phyloP scores from a whole-genome alignment of 805 yeast genomes.

The Starmerella gropengiesseri region DNA sequence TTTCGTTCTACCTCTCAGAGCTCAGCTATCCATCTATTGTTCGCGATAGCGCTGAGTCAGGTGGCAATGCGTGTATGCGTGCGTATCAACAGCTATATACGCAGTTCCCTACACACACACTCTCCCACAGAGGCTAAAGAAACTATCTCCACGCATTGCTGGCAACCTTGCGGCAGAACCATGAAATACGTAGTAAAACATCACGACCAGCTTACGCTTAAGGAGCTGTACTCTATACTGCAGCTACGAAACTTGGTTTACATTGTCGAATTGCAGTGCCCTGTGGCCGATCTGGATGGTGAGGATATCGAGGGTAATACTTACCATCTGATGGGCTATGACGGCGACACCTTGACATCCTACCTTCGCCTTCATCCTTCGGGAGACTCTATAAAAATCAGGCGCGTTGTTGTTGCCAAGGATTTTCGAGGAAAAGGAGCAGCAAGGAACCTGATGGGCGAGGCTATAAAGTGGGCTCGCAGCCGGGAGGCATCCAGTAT shows the following conservation, averaged over 20 bases:
- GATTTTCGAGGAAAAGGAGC: conserved; percentile 16
- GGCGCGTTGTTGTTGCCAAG: conserved; percentile 20
- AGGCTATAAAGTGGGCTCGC: conserved; percentile 10
- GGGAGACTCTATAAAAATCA: conserved; percentile 4
- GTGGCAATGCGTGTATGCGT: too few species aligned
- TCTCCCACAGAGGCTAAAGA: too few species aligned
- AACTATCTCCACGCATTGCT: too few species aligned
- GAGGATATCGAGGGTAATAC: conserved; percentile 15
- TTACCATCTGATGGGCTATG: conserved; percentile 13
- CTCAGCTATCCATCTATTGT: too few species aligned
- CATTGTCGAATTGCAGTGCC: conserved; percentile 22
- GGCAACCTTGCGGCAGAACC: too few species aligned
- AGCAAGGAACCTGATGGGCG: conserved; percentile 14
- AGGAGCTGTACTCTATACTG: conserved; percentile 16
- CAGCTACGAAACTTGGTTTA: conserved; percentile 20
- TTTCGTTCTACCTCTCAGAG: too few species aligned
- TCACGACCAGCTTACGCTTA: conserved; percentile 9
- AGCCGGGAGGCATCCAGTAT: not conserved
- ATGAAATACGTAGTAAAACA: conserved; percentile 3
- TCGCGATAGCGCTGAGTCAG: too few species aligned
- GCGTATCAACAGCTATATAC: too few species aligned
- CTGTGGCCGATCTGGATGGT: conserved; percentile 21
- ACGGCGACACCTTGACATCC: conserved; percentile 5
- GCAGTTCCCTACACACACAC: too few species aligned
- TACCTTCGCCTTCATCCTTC: conserved; percentile 12